These are phyloP conservation scores for Umbelopsis vinacea DNA, from an alignment of 192 early-diverging fungal species.

Conservation along the genomic window DNA sequence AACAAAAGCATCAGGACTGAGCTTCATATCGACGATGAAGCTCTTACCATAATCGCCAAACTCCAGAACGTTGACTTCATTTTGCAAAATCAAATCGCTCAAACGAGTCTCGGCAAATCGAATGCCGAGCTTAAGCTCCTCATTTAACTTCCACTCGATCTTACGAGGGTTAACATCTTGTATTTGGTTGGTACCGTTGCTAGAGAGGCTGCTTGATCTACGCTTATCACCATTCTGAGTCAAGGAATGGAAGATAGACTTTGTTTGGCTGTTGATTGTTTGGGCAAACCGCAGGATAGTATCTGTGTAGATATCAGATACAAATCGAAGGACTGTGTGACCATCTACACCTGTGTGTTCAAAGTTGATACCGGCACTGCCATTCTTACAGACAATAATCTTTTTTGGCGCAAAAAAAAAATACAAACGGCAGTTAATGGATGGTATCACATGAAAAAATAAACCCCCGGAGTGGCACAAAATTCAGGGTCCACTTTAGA, in stretches of 20 bases:
- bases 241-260: conserved; percentile 45
- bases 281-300: conserved; percentile 54
- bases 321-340: conserved; percentile 54
- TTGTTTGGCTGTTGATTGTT: conserved; percentile 50
- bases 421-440: neutral
- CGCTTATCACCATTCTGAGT: neutral
- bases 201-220: neutral
- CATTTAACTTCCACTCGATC: conserved; percentile 51
- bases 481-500: neutral
- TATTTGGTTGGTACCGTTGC: neutral
- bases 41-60: conserved; percentile 55
- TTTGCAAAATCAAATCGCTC: conserved; percentile 53
- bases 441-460: conserved; percentile 15
- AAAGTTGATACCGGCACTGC: conserved; percentile 87
- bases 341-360: conserved; percentile 79
- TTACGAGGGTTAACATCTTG: conserved; percentile 47
- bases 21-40: conserved; percentile 30
- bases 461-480: conserved; percentile 2
- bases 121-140: conserved; percentile 45
- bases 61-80: conserved; percentile 67
- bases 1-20: conserved; percentile 40
- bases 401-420: neutral
- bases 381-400: conserved; percentile 77
- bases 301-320: conserved; percentile 57
- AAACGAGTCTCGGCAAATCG: conserved; percentile 53